These are phyloP conservation scores for Fragosphaeria purpurea DNA, from an alignment of 2,329 filamentous ascomycete genomes.

Conservation along the genomic window DNA sequence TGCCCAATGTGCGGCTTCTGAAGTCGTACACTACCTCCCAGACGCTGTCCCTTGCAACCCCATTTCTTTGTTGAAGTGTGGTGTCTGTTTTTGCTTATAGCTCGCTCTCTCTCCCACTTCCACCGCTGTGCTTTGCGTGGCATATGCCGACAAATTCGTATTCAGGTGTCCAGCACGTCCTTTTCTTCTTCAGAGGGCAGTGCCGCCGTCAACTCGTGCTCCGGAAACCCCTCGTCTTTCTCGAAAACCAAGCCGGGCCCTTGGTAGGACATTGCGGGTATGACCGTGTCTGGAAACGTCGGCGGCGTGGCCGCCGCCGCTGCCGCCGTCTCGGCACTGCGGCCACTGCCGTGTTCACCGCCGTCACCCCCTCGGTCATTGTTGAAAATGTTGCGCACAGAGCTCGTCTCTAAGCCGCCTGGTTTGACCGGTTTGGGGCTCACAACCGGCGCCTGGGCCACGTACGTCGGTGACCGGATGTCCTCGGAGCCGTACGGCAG, in stretches of 20 bases:
- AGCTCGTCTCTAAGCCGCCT: constrained; percentile 15
- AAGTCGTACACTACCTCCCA: too few species aligned
- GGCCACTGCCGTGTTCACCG: too few species aligned
- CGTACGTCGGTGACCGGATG: constrained; percentile 33
- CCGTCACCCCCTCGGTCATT: too few species aligned
- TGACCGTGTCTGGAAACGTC: constrained; percentile 11
- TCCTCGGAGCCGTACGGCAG: constrained; percentile 45
- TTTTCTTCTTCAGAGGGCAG: constrained; percentile 30
- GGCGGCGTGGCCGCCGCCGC: constrained; percentile 2
- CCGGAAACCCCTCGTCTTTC: constrained; percentile 34
- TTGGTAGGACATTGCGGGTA: constrained; percentile 36
- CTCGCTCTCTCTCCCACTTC: too few species aligned
- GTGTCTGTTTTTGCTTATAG: too few species aligned
- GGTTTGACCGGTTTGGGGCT: constrained; percentile 27
- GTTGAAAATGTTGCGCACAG: constrained; percentile 17
- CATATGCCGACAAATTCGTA: too few species aligned
- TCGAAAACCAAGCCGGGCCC: constrained; percentile 43
- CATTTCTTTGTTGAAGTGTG: too few species aligned
- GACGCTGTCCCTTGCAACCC: too few species aligned
- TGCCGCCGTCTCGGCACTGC: background rate
- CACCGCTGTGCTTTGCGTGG: too few species aligned
- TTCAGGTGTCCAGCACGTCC: constrained; percentile 31
- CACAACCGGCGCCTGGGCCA: constrained; percentile 27
- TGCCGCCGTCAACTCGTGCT: constrained; percentile 23
- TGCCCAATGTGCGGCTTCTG: too few species aligned